These are phyloP conservation scores for Plicaturopsis crispa DNA, from an alignment of 768 basidiomycete species.

Conservation along the genomic window DNA sequence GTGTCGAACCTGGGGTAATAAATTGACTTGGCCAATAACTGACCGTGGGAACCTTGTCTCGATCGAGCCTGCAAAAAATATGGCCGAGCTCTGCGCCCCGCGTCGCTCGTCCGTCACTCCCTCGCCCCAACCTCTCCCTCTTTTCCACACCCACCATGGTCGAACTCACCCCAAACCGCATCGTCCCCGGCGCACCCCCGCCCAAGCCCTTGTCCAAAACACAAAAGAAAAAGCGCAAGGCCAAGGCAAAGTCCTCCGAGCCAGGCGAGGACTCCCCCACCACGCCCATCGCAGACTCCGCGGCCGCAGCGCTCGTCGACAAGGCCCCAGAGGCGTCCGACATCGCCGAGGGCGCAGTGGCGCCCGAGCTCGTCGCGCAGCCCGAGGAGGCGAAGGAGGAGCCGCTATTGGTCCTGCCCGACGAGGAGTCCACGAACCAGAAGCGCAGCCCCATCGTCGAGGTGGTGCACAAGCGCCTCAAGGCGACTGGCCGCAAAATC, in stretches of 20 bases:
- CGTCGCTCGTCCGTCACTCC: too few species aligned
- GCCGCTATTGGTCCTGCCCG: conserved; percentile 26
- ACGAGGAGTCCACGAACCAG: conserved; percentile 36
- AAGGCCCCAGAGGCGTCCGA: conserved; percentile 41
- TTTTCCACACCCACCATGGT: too few species aligned
- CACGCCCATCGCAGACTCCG: conserved; percentile 34
- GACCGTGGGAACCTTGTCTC: too few species aligned
- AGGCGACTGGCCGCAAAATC: conserved; percentile 77
- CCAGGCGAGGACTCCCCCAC: conserved; percentile 40
- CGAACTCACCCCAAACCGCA: conserved; percentile 36
- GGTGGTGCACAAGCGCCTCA: conserved; percentile 71
- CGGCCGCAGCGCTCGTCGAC: conserved; percentile 39
- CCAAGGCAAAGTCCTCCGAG: conserved; percentile 38
- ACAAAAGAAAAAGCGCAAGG: conserved; percentile 63
- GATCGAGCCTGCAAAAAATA: too few species aligned
- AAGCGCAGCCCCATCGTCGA: conserved; percentile 71
- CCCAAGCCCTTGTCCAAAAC: conserved; percentile 52
- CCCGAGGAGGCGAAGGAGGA: conserved; percentile 20
- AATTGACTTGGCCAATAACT: too few species aligned
- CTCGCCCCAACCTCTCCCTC: too few species aligned
- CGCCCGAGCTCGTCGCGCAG: conserved; percentile 37
- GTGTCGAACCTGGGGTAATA: too few species aligned
- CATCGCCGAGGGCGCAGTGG: conserved; percentile 35
- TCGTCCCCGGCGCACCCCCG: conserved; percentile 75
- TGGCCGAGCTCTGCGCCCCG: too few species aligned